A percentile compares a stretch with the other conserved stretches of the same genome.
These are phyloP conservation scores for Trichoderma atroviride DNA, from an alignment of 2,329 filamentous ascomycete genomes.

Conservation along the genomic window DNA sequence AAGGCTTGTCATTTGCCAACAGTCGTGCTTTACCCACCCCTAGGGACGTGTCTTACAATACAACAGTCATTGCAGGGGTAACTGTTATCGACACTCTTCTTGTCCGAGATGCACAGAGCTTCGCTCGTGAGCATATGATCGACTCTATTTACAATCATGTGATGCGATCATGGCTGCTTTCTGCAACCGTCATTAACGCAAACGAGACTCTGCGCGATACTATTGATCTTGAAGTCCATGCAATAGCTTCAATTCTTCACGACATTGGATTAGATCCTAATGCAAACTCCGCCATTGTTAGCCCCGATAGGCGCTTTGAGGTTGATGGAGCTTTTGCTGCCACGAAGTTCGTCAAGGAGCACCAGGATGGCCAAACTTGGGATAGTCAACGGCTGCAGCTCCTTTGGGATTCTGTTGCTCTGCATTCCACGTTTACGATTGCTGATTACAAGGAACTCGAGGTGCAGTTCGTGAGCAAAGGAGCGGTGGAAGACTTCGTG, in stretches of 20 bases:
- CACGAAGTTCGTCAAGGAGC: background rate
- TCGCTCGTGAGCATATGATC: background rate
- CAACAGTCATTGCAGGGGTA: background rate
- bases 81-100: background rate
- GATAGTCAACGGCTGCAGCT: background rate
- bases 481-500: background rate
- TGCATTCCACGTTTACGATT: background rate
- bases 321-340: conserved; percentile 3
- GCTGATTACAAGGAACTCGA: background rate
- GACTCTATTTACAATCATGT: conserved; percentile 7
- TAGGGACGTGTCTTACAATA: background rate
- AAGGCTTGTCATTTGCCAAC: background rate
- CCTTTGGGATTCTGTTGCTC: background rate
- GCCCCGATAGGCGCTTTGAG: conserved; percentile 4
- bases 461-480: conserved; percentile 1
- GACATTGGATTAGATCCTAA: background rate
- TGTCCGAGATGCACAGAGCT: background rate
- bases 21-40: background rate
- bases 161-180: background rate
- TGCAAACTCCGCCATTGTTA: background rate
- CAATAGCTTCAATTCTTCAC: background rate
- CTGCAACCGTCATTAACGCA: background rate
- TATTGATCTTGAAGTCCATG: conserved; percentile 5
- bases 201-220: background rate
- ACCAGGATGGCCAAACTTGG: background rate